Evolutionary conservation across 1,139 yeast genomes (phyloP).

Genomic region (Pichia norvegensis): DNA sequence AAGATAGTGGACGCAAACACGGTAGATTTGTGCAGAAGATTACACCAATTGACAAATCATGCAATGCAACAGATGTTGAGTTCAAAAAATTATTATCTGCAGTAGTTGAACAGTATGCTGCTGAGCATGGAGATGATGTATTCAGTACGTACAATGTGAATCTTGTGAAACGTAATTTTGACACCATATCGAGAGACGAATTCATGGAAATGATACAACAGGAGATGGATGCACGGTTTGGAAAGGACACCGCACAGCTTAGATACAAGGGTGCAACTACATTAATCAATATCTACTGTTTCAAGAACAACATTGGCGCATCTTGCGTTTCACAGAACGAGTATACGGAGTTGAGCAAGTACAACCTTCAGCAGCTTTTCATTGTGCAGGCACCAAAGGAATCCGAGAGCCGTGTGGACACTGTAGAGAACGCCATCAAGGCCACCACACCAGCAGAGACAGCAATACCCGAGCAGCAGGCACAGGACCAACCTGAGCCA

Average conservation of each 20-base stretch:
- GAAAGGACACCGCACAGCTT: slow-evolving; percentile 32
- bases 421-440: neutral
- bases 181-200: slow-evolving; percentile 56
- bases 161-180: slow-evolving; percentile 72
- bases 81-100: slow-evolving; percentile 44
- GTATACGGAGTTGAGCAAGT: slow-evolving; percentile 48
- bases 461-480: too few relatives aligned
- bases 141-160: slow-evolving; percentile 66
- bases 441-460: too few relatives aligned
- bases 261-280: slow-evolving; percentile 77
- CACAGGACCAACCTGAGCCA: too few relatives aligned
- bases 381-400: slow-evolving; percentile 20
- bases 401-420: neutral
- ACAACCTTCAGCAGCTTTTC: slow-evolving; percentile 56
- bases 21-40: slow-evolving; percentile 72
- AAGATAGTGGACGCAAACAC: slow-evolving; percentile 42
- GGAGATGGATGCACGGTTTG: slow-evolving; percentile 2
- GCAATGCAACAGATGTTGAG: slow-evolving; percentile 65
- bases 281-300: slow-evolving; percentile 77
- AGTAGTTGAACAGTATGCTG: slow-evolving; percentile 17
- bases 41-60: slow-evolving; percentile 72
- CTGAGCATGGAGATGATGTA: slow-evolving; percentile 10
- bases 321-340: slow-evolving; percentile 55
- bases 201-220: slow-evolving; percentile 6
- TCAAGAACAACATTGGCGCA: slow-evolving; percentile 75